Conservation (phyloP, 176 grass and related monocot species). For the Bonia amplexicaulis region DNA sequence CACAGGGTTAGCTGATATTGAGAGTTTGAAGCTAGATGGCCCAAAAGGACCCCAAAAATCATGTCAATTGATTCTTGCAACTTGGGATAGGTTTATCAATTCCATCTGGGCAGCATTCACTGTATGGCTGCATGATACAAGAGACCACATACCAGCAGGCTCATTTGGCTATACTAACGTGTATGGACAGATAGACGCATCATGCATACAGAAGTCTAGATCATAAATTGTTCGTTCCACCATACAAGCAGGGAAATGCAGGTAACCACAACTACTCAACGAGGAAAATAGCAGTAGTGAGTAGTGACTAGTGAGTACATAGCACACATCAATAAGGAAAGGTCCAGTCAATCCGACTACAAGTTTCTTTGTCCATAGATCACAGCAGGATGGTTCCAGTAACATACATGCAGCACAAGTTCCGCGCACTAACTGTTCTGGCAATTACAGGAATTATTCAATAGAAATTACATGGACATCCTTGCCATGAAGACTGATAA, state of each 20-base stretch:
- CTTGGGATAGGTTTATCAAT: not conserved
- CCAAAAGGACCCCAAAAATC: not conserved
- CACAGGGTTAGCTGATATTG: not conserved
- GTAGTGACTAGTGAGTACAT: not conserved
- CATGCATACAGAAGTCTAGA: not conserved
- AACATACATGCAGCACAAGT: slow-evolving; percentile 23
- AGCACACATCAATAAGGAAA: not conserved
- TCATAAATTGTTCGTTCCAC: not conserved
- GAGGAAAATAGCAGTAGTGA: not conserved
- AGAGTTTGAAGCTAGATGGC: not conserved
- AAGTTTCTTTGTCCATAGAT: not conserved
- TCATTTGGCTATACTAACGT: not conserved
- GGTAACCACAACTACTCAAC: not conserved
- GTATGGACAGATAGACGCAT: not conserved
- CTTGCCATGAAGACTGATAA: not conserved
- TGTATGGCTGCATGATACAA: not conserved
- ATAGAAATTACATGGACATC: not conserved
- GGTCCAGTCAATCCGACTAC: not conserved
- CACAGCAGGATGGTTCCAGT: slow-evolving; percentile 16
- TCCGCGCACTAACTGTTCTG: not conserved
- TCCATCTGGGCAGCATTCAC: not conserved
- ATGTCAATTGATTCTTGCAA: not conserved
- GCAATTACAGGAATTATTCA: slow-evolving; percentile 40
- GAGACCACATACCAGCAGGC: not conserved
- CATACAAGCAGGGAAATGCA: not conserved